phyloP scores from a whole-genome alignment of 2,329 filamentous ascomycete genomes.

The Aspergillus unguis region DNA sequence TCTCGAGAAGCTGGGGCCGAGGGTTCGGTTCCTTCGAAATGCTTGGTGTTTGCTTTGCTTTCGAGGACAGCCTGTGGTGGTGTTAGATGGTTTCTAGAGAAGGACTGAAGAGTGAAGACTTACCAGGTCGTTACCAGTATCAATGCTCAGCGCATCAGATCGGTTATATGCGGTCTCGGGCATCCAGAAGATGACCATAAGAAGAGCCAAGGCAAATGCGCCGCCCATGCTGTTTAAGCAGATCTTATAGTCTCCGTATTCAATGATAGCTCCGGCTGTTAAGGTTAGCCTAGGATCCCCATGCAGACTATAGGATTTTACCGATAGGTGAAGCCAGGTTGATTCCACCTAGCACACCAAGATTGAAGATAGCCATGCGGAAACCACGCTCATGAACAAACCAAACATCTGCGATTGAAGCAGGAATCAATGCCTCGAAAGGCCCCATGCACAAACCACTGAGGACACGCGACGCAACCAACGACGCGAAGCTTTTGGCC shows the following conservation, averaged over 20 bases:
- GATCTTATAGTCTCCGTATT: slow-evolving; percentile 34
- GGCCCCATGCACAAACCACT: slow-evolving; percentile 40
- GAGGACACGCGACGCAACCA: slow-evolving; percentile 29
- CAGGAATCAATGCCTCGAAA: slow-evolving; percentile 39
- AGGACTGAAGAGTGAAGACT: not conserved
- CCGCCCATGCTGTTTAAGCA: slow-evolving; percentile 36
- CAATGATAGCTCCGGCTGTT: slow-evolving; percentile 38
- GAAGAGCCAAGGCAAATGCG: slow-evolving; percentile 37
- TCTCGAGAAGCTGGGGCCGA: not conserved
- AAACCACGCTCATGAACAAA: slow-evolving; percentile 46
- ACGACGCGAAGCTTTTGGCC: slow-evolving; percentile 7
- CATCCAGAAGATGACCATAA: slow-evolving; percentile 44
- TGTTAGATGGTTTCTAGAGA: not conserved
- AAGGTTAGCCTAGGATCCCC: not conserved
- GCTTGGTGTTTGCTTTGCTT: slow-evolving; percentile 20
- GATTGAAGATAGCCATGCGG: slow-evolving; percentile 41
- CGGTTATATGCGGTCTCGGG: slow-evolving; percentile 39
- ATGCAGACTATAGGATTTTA: slow-evolving; percentile 16
- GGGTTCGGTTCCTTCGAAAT: slow-evolving; percentile 18
- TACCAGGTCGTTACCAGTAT: slow-evolving; percentile 30
- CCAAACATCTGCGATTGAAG: slow-evolving; percentile 44
- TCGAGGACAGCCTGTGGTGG: slow-evolving; percentile 8
- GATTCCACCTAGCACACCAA: slow-evolving; percentile 43
- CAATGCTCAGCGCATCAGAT: slow-evolving; percentile 36
- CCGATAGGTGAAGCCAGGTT: slow-evolving; percentile 42